Evolutionary conservation across 2,329 filamentous ascomycete genomes (phyloP).

Genomic region (Diaporthe australafricana): DNA sequence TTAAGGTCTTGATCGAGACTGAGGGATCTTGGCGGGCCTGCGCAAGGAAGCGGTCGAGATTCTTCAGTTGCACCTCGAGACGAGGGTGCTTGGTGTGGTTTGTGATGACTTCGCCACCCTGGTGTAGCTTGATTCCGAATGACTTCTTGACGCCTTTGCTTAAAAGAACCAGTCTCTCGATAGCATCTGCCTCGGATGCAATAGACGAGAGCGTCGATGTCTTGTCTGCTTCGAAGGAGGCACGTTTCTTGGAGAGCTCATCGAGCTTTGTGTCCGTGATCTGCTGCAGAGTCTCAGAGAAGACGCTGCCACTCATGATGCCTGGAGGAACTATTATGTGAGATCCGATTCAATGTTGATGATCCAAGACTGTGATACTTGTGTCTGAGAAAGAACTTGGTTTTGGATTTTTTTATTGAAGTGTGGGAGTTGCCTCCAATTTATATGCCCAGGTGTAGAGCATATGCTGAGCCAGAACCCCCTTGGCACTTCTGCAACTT

Average conservation of each 20-base stretch:
- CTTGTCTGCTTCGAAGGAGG: slow-evolving; percentile 51
- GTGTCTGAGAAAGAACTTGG: neutral
- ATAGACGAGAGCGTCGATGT: slow-evolving; percentile 45
- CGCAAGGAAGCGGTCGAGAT: slow-evolving; percentile 53
- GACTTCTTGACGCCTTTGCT: slow-evolving; percentile 51
- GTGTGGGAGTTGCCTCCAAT: neutral
- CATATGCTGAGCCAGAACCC: neutral
- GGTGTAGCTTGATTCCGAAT: slow-evolving; percentile 61
- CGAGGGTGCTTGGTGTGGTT: slow-evolving; percentile 42
- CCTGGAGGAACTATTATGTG: neutral
- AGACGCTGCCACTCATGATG: slow-evolving; percentile 47
- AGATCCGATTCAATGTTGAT: neutral
- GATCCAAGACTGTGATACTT: neutral
- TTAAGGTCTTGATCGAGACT: slow-evolving; percentile 49
- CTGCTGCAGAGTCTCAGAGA: slow-evolving; percentile 55
- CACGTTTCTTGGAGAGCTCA: slow-evolving; percentile 54
- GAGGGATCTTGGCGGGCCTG: slow-evolving; percentile 56
- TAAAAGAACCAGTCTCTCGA: slow-evolving; percentile 48
- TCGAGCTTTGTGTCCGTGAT: slow-evolving; percentile 58
- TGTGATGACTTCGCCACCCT: slow-evolving; percentile 57
- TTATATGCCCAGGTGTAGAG: no score
- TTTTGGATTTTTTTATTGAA: neutral
- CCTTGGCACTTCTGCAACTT: slow-evolving; percentile 12
- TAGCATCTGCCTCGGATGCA: slow-evolving; percentile 41
- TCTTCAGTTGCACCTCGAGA: slow-evolving; percentile 50